Evolutionary conservation across 208 protist genomes (phyloP), one percentile per base, ranked within the genome.

Genomic region (Trichomonas vaginalis): DNA sequence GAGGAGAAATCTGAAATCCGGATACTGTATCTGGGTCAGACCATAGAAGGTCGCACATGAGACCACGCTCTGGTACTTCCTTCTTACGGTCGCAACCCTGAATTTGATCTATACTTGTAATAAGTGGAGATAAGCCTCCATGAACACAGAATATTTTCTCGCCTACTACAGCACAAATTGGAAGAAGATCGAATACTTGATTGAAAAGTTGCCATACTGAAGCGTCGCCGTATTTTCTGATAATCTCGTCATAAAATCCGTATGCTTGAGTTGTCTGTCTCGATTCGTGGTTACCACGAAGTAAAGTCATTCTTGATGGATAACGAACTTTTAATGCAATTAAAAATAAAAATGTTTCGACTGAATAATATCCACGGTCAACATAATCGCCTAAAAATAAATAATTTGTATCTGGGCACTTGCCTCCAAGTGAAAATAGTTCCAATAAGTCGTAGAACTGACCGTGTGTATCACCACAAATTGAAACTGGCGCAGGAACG

Each of bases 31-130:
- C 98, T 32, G 99, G 99, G 96, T 99, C 99, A 2, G 98, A 99
- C 99, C 99, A 99, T 61, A 99, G 97, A 39, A 99, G 96, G 97
- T 99, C 99, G 96, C 98, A 99, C 98, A 99, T 99, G 42, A 98
- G 97, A n/a, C 99, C 99, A 70, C 99, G 98, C 96, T 99, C 98
- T 42, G 99, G 99, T 39, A 99, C 98, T 97, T 99, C 98, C 96
- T 97, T 96, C 95, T 79, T 62, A 47, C 48, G 98, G 95, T 99
- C 98, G 70, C 99, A 98, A 23, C 97, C 97, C 37, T 98, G 97
- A 97, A 99, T 98, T 96, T 99, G 98, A 95, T 98, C 98, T 23
- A 99, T 97, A 0, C 99, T 99, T 96, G 97, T 98, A 96, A 99
- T 98, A 39, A 98, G 98, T 32, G 99, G 99, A 0, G 98, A 99